Evolutionary conservation across 2,329 filamentous ascomycete species (phyloP), one percentile per base, ranked within the genome.

Genomic region (Sporothrix luriei): DNA sequence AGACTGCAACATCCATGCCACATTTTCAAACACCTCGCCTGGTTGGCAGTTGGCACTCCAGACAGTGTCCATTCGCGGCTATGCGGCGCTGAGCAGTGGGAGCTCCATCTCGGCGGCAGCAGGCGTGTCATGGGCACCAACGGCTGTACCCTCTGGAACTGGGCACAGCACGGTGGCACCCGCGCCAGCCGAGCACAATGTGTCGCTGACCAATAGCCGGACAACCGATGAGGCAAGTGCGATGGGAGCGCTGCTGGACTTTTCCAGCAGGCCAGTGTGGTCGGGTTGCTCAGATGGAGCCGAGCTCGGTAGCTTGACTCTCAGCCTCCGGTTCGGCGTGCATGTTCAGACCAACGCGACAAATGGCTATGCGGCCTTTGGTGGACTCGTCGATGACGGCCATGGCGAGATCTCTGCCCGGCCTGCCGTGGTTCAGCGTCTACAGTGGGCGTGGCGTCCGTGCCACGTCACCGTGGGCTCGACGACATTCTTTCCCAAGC

Each of bases 401-500:
- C 57, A 46, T 3, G 57, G 68, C 3, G 48, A 69, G 24, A 64
- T 69, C 3, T 40, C 49, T 26, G 43, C 29, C 3, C 11, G 19
- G 3, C 67, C 67, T 16, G 52, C 43, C 5, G 67, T 68, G 13
- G 54, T 62, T 5, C 67, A 68, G 57, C 43, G 33, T 21, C 29
- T 69, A 16, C 68, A 69, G 46, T 69, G 57, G 68, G 26, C 59
- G 4, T 69, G 68, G 68, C 55, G 59, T 24, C 33, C 52, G 13
- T 69, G 68, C 38, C 55, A 7, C 14, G 26, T 43, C 3, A 29
- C 38, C 14, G n/a, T 33, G 38, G 66, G 66, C 9, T 68, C 66
- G n/a, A 68, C 66, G 19, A 68, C 66, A 16, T 59, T 49, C 21
- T 24, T 49, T 13, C 52, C 52, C 0, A 57, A 59, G 26, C 43